Evolutionary conservation across 1,284 basidiomycete species (phyloP), one percentile per base, ranked within the genome.

Genomic region (Pisolithus thermaeus): DNA sequence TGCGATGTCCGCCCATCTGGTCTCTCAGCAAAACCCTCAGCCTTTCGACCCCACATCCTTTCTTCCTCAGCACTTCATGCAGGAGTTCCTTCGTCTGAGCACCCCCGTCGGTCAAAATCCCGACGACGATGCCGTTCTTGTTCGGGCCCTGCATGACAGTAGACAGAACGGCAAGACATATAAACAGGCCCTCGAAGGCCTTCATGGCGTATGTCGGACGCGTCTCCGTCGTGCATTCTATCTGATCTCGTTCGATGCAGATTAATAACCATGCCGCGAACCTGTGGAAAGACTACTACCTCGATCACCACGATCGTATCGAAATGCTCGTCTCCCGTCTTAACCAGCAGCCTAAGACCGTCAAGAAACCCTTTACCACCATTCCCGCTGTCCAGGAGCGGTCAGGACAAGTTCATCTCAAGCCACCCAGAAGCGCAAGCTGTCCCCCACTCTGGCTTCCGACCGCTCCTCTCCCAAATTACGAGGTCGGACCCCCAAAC

Each of bases 231-330:
- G 27, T 40, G 40, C 51, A 39, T 40, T 27, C 25, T 18, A 16
- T 46, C 40, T 43, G 32, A 49, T 2, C 58, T 27, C 14, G 39
- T 28, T 32, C 70, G 73, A 14, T 35, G 49, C 43, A 76, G 74
- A 65, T 73, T 41, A 74, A 76, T 43, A 71, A 73, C n/a, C 73
- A 77, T 44, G 62, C 70, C 16, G 67, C 72, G 18, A 69, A 67
- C 53, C 56, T 82, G 23, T 87, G 84, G 84, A 87, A 84, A 59
- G 84, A 87, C 58, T 84, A 86, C 59, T 87, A 82, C 56, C 73
- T 87, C 16, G 84, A 87, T 52, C 73, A 87, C 59, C 79, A 77
- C 49, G 70, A 74, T 52, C 76, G 78, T 28, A 69, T 87, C 35
- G 78, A 84, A 56, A 63, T 71, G 28, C 71, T 76, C 51, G 74